Percentiles rank a stretch among this genome's conserved stretches.
Evolutionary conservation across 352 stramenopile species (phyloP).

Genomic region (Globisporangium megalacanthum): DNA sequence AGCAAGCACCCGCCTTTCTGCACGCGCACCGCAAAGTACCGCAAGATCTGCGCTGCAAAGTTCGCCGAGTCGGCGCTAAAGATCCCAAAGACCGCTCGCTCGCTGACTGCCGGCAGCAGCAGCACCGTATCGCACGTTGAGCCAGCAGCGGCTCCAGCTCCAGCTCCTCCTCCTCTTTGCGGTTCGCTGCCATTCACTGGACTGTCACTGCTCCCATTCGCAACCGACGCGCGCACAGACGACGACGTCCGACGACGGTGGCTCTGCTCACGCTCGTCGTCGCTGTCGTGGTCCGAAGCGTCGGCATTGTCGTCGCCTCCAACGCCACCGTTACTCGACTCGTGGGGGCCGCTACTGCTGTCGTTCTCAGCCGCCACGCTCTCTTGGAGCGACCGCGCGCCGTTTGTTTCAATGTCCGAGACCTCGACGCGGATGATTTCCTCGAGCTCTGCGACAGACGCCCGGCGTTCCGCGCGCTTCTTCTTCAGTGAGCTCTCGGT

Average conservation of each 20-base stretch:
- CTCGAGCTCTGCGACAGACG: constrained; percentile 58
- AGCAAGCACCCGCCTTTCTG: constrained; percentile 78
- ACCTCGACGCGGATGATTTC: constrained; percentile 76
- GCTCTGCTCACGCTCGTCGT: constrained; percentile 3
- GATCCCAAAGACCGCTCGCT: constrained; percentile 51
- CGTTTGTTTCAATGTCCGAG: constrained; percentile 63
- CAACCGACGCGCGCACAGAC: constrained; percentile 6
- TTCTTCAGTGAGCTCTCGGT: constrained; percentile 29
- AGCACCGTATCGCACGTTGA: constrained; percentile 22
- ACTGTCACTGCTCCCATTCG: constrained; percentile 10
- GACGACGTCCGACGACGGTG: constrained; percentile 6
- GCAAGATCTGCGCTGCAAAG: constrained; percentile 75
- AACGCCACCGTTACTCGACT: background rate
- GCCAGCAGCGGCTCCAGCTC: constrained; percentile 3
- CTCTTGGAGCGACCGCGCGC: constrained; percentile 57
- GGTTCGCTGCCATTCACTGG: background rate
- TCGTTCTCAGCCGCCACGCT: constrained; percentile 50
- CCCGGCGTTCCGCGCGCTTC: constrained; percentile 34
- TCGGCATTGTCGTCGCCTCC: background rate
- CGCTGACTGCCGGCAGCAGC: constrained; percentile 32
- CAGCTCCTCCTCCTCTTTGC: background rate
- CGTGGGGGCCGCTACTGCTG: constrained; percentile 14
- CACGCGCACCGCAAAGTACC: constrained; percentile 73
- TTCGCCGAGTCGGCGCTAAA: constrained; percentile 75
- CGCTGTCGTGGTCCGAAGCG: constrained; percentile 29